Base-by-base conservation (phyloP, 1,284 basidiomycete species). In the Irpex sp. region DNA sequence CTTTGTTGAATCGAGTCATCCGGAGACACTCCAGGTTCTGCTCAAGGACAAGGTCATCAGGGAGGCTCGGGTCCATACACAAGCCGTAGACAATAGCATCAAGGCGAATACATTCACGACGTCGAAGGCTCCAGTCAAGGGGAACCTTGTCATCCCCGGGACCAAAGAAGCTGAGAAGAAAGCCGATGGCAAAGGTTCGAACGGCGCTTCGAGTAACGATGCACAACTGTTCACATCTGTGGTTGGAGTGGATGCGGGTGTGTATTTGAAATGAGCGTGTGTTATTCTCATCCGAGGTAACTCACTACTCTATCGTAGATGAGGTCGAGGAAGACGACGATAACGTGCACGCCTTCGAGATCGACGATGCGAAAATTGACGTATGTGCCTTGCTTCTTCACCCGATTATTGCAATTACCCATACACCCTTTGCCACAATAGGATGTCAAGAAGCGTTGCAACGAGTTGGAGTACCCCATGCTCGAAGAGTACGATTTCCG, bases 401-500 rank as follows among this genome's bases (percentile, higher is more conserved):
- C 15, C 57, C 7, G n/a, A 2, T 6, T 8, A 47, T 15, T 49
- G 40, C 31, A 56, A 44, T 58, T n/a, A n/a, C n/a, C 26, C 13
- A 51, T 19, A 58, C 52, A 47, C 58, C 36, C 37, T 31, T 47
- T 34, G 26, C 65, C 49, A 62, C 63, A 51, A 31, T 62, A 95
- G 93, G 93, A 93, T 66, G 93, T 97, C 62, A 96, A 96, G 76
- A 93, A 92, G 70, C 87, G 92, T 51, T 98, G 96, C 74, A 95
- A 95, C 70, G 95, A 97, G 69, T 85, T 98, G 51, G 94, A 97
- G 73, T 94, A 96, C 68, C 96, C 96, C 2, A 97, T 97, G 85
- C 82, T 98, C 58, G 96, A 98, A 75, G 96, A 98, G 76, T 98
- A 98, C 73, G 96, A 98, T 75, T 98, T 98, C 81, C 84, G 95